Base-by-base conservation (phyloP, 2,329 filamentous ascomycete genomes). In the Macrophomina phaseolina region DNA sequence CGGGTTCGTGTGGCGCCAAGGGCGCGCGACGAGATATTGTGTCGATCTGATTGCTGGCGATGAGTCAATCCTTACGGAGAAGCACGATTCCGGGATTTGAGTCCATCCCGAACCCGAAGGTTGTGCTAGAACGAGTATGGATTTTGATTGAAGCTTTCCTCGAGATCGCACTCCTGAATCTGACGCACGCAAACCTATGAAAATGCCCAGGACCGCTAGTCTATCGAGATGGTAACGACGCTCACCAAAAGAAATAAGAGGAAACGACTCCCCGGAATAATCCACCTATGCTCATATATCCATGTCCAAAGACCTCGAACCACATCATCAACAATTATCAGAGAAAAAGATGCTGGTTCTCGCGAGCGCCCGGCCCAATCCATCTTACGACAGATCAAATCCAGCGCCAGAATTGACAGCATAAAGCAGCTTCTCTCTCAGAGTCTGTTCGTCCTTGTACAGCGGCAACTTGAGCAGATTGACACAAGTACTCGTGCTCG, bases 401-500 rank as follows among this genome's bases (percentile, higher is more conserved):
- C 95, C 94, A 55, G 95, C 94, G 0, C 93, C 93, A 0, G 92
- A 91, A 72, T 92, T 92, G 23, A 97, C 88, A 8, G 94, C 94
- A 79, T 97, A 97, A 63, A 98, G 81, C 68, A 99, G 77, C 81
- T 97, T 98, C 74, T 90, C 86, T 75, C 87, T 89, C 73, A 99
- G 77, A 34, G 83, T 85, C 67, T 82, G 79, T 69, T 89, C 87
- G 40, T 84, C 88, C 56, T 79, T 85, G 78, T 98, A 99, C 70
- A 90, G 87, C 6, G 95, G 95, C 71, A 99, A 80, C 82, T 99
- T 99, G 56, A 99, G 81, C 71, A 99, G 77, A 76, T 99, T 99
- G 34, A 98, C 93, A 73, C 95, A 99, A 0, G 95, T 99, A 76
- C 94, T 97, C 18, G 95, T 93, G 75, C 93, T 98, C 2, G 95